Conservation (phyloP, 2,329 filamentous ascomycete species). For the Nannizzia gypsea region DNA sequence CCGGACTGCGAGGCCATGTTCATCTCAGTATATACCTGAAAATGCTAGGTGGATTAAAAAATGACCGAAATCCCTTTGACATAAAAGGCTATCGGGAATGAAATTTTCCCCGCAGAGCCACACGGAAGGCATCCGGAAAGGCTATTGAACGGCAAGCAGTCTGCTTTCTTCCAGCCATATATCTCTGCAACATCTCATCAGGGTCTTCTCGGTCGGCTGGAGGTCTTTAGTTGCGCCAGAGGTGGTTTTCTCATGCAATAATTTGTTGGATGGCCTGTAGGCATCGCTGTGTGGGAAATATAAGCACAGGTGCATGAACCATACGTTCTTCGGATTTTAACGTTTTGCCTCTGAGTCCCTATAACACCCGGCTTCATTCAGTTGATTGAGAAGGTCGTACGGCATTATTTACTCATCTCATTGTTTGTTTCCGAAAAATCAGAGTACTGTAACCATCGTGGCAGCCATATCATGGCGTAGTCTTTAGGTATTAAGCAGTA, state of each 20-base stretch:
- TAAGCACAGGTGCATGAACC: too few species aligned
- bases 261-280: too few species aligned
- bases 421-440: too few species aligned
- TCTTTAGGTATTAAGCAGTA: too few species aligned
- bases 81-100: slow-evolving; percentile 2
- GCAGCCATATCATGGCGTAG: too few species aligned
- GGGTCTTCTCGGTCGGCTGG: background rate
- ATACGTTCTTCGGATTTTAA: too few species aligned
- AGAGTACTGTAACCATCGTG: too few species aligned
- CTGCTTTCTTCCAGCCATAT: background rate
- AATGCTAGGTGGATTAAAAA: background rate
- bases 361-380: too few species aligned
- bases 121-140: background rate
- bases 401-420: too few species aligned
- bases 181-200: background rate
- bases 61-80: background rate
- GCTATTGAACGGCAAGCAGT: background rate
- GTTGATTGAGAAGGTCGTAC: too few species aligned
- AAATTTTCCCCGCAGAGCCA: background rate
- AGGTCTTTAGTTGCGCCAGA: background rate
- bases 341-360: too few species aligned
- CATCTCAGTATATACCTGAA: background rate
- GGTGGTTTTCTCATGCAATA: background rate
- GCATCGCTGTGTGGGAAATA: too few species aligned
- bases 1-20: background rate